Conservation (phyloP, 768 basidiomycete species). For the Roridomyces roridus region DNA sequence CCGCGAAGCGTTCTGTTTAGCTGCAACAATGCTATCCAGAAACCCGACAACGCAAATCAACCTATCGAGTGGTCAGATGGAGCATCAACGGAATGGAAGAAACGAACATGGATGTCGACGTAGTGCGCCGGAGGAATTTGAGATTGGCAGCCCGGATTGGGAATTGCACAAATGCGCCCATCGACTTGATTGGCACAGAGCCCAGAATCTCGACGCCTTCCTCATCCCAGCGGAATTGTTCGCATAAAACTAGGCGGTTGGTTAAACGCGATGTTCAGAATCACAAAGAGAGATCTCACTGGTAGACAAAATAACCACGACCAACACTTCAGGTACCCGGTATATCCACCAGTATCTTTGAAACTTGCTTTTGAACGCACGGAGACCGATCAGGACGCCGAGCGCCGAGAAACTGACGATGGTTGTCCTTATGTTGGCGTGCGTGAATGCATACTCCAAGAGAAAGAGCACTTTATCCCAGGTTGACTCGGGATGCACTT, state of each 20-base stretch:
- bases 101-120: conserved; percentile 65
- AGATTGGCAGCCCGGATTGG: conserved; percentile 69
- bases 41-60: conserved; percentile 87
- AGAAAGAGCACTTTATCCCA: conserved; percentile 83
- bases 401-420: conserved; percentile 78
- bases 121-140: conserved; percentile 76
- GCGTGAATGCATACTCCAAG: conserved; percentile 57
- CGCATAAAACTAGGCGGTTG: conserved; percentile 66
- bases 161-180: conserved; percentile 67
- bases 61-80: conserved; percentile 38
- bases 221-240: conserved; percentile 73
- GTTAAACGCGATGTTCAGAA: background rate
- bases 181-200: conserved; percentile 68
- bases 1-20: conserved; percentile 87
- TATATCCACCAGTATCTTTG: conserved; percentile 73
- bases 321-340: conserved; percentile 87
- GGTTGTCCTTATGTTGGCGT: conserved; percentile 71
- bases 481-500: conserved; percentile 67
- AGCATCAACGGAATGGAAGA: conserved; percentile 17
- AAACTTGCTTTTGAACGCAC: conserved; percentile 63
- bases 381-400: conserved; percentile 63
- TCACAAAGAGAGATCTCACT: conserved; percentile 49
- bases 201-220: conserved; percentile 88
- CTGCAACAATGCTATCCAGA: conserved; percentile 93
- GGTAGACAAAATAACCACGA: conserved; percentile 86